These are phyloP conservation scores for Scenedesmus sp. DNA, from an alignment of 163 green algal genomes.

Conservation along the genomic window DNA sequence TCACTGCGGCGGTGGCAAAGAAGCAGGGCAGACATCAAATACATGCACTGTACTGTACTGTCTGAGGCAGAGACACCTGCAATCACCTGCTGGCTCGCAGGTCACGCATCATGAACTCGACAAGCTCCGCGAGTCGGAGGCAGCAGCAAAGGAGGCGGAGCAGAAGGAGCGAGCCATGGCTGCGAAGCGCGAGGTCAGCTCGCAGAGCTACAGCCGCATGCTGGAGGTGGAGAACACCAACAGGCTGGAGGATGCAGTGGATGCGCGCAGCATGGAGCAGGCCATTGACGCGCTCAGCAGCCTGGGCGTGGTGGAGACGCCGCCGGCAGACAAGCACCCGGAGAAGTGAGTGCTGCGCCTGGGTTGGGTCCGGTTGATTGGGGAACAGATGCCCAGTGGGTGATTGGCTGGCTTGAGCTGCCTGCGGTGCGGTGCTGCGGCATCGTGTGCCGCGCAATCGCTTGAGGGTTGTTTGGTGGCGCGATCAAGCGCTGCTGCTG, in stretches of 20 bases:
- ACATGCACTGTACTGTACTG: too few species aligned
- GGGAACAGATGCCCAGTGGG: background rate
- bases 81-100: constrained; percentile 32
- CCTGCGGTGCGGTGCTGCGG: background rate
- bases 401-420: background rate
- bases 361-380: background rate
- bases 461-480: background rate
- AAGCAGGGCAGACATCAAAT: background rate
- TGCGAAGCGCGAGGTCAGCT: constrained; percentile 61
- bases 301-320: constrained; percentile 35
- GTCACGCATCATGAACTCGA: constrained; percentile 64
- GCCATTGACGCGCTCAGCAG: constrained; percentile 66
- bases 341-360: constrained; percentile 62
- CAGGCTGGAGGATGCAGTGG: constrained; percentile 60
- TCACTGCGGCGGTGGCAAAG: background rate
- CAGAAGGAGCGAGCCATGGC: constrained; percentile 55
- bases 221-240: constrained; percentile 69
- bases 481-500: background rate
- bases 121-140: constrained; percentile 60
- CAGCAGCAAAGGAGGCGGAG: constrained; percentile 39
- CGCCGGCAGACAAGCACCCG: constrained; percentile 68
- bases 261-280: constrained; percentile 61
- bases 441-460: background rate
- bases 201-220: constrained; percentile 52
- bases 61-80: too few species aligned